A percentile compares a stretch with the other conserved stretches of the same genome.
phyloP scores from a whole-genome alignment of 2,329 filamentous ascomycete genomes.

The Cyphellophora europaea region DNA sequence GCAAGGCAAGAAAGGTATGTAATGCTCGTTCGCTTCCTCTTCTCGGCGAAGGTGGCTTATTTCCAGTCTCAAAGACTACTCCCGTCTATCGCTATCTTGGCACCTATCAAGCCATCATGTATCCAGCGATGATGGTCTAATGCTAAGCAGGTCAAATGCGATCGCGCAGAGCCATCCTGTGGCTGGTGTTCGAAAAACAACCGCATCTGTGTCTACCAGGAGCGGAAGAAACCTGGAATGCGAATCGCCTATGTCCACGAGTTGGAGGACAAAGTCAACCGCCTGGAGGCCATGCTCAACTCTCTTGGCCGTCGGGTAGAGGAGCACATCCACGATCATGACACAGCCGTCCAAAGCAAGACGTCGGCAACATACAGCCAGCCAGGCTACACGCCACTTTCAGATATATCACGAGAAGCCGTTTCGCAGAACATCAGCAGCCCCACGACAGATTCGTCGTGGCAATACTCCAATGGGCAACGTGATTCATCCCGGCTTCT shows the following conservation, averaged over 20 bases:
- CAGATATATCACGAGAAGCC: neutral
- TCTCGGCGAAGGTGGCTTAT: too few relatives aligned
- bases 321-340: slow-evolving; percentile 17
- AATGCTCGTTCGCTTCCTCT: too few relatives aligned
- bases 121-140: neutral
- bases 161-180: slow-evolving; percentile 51
- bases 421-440: neutral
- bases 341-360: neutral
- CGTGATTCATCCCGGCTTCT: neutral
- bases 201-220: slow-evolving; percentile 58
- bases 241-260: slow-evolving; percentile 54
- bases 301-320: slow-evolving; percentile 17
- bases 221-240: slow-evolving; percentile 60
- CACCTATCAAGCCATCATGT: too few relatives aligned
- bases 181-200: slow-evolving; percentile 63
- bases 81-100: too few relatives aligned
- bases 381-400: neutral
- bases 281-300: slow-evolving; percentile 34
- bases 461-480: neutral
- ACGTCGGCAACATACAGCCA: neutral
- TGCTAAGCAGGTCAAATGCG: slow-evolving; percentile 14
- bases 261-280: slow-evolving; percentile 47
- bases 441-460: neutral
- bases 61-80: too few relatives aligned
- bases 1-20: slow-evolving; percentile 30